Percentiles rank a stretch among this genome's conserved stretches.
Evolutionary conservation across 1,284 basidiomycete genomes (phyloP).

Genomic region (Rhodotorula glutinis): DNA sequence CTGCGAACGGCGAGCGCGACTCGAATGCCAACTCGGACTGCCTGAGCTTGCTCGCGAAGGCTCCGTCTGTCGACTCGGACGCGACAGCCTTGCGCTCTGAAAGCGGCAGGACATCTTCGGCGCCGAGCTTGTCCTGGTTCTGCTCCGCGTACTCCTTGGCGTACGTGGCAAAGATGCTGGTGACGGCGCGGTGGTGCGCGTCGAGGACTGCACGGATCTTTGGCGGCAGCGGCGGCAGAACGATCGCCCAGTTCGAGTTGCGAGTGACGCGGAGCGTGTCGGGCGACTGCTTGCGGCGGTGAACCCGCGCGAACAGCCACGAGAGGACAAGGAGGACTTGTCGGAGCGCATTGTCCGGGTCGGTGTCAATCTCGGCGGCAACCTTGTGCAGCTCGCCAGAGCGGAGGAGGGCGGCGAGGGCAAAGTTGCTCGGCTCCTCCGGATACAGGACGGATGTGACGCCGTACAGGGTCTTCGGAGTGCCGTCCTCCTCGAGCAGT

Average conservation of each 20-base stretch:
- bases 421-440: constrained; percentile 66
- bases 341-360: constrained; percentile 52
- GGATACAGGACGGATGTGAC: constrained; percentile 55
- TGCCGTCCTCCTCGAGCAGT: constrained; percentile 56
- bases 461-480: constrained; percentile 56
- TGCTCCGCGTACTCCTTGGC: constrained; percentile 55
- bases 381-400: constrained; percentile 60
- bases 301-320: constrained; percentile 61
- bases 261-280: constrained; percentile 51
- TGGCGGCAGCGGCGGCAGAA: constrained; percentile 56
- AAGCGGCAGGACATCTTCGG: constrained; percentile 55
- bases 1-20: constrained; percentile 60
- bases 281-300: constrained; percentile 54
- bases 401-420: constrained; percentile 59
- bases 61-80: constrained; percentile 45
- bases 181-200: constrained; percentile 56
- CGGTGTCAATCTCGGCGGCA: constrained; percentile 50
- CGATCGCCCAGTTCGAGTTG: constrained; percentile 58
- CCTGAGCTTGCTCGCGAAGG: constrained; percentile 50
- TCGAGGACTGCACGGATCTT: constrained; percentile 52
- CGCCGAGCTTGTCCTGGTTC: constrained; percentile 49
- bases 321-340: constrained; percentile 58
- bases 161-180: constrained; percentile 58
- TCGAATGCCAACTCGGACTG: constrained; percentile 50
- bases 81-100: constrained; percentile 23